Evolutionary conservation across 805 yeast species (phyloP).

Genomic region (Kodamaea fukazawae): DNA sequence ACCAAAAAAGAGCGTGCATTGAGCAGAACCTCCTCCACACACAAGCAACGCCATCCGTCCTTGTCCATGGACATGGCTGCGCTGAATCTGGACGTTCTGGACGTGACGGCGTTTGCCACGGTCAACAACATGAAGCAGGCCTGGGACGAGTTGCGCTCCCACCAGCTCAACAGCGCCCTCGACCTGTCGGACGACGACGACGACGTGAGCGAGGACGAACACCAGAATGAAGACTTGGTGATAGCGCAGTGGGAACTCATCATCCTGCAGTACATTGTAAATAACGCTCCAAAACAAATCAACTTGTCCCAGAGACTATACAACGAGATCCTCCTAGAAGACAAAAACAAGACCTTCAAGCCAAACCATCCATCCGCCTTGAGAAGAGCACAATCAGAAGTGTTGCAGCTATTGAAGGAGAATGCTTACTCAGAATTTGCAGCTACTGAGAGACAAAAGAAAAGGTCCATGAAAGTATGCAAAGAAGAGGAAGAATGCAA

Average conservation of each 20-base stretch:
- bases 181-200: conserved; percentile 7
- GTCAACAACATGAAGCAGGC: conserved; percentile 42
- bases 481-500: too few relatives aligned
- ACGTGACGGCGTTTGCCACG: conserved; percentile 26
- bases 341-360: conserved; percentile 7
- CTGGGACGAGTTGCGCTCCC: conserved; percentile 21
- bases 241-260: conserved; percentile 37
- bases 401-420: conserved; percentile 32
- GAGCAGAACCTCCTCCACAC: conserved; percentile 12
- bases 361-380: conserved; percentile 29
- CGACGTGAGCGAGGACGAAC: conserved; percentile 1
- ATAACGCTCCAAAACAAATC: conserved; percentile 47
- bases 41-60: conserved; percentile 8
- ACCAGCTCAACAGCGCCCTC: conserved; percentile 8
- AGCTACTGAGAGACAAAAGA: neutral
- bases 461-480: conserved; percentile 1
- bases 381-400: conserved; percentile 29
- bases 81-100: conserved; percentile 24
- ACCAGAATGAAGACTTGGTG: conserved; percentile 9
- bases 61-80: conserved; percentile 2
- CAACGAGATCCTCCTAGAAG: conserved; percentile 20
- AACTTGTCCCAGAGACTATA: conserved; percentile 44
- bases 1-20: conserved; percentile 7
- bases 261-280: conserved; percentile 37
- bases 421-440: conserved; percentile 26